Evolutionary conservation across 2,329 filamentous ascomycete species (phyloP).

Genomic region (Aspergillus versicolor): DNA sequence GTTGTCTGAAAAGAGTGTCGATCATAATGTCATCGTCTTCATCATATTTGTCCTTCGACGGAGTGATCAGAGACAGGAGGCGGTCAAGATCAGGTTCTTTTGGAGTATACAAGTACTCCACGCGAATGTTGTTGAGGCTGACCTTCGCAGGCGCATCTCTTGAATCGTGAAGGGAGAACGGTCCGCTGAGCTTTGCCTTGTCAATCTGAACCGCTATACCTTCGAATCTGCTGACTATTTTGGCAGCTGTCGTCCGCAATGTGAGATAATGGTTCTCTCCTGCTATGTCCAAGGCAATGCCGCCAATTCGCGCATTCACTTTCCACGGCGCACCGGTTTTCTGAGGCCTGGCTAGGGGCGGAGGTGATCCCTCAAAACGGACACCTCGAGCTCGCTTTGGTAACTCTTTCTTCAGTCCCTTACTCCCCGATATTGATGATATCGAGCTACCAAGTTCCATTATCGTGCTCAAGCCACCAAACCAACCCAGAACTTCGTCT

Average conservation of each 20-base stretch:
- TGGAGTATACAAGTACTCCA: conserved; percentile 72
- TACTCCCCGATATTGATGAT: conserved; percentile 64
- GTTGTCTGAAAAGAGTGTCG: conserved; percentile 82
- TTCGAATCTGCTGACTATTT: conserved; percentile 72
- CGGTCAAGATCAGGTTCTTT: conserved; percentile 78
- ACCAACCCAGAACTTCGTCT: conserved; percentile 83
- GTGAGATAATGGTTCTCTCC: conserved; percentile 74
- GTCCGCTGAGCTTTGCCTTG: conserved; percentile 72
- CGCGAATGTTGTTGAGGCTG: conserved; percentile 63
- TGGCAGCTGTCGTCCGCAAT: conserved; percentile 77
- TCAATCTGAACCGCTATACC: conserved; percentile 72
- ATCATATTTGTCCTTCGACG: conserved; percentile 86
- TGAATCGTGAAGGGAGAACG: conserved; percentile 55
- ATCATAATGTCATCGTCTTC: conserved; percentile 92
- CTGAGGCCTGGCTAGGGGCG: conserved; percentile 23
- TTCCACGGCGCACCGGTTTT: conserved; percentile 51
- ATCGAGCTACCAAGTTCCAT: conserved; percentile 85
- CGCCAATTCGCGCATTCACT: conserved; percentile 73
- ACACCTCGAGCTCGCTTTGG: conserved; percentile 49
- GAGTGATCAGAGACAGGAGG: conserved; percentile 81
- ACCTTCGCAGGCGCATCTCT: conserved; percentile 58
- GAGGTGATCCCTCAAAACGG: conserved; percentile 54
- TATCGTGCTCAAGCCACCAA: conserved; percentile 88
- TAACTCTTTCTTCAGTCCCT: conserved; percentile 32
- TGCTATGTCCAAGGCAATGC: conserved; percentile 71